Evolutionary conservation across 1,284 basidiomycete genomes (phyloP).

Genomic region (Tilletia setariae): DNA sequence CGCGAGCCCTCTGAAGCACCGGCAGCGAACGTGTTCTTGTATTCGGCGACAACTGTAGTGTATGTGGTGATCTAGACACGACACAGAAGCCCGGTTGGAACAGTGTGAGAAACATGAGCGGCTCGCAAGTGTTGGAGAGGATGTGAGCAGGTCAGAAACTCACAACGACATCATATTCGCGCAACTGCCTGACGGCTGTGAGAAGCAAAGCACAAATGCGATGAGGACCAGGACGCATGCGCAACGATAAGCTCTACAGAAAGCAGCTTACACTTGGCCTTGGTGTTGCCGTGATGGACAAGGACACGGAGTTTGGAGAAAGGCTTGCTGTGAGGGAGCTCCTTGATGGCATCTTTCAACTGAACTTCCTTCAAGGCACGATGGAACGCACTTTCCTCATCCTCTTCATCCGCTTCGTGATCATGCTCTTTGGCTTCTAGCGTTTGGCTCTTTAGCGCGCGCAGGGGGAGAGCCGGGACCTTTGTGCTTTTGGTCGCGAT

Average conservation of each 20-base stretch:
- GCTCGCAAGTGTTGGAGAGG: not conserved
- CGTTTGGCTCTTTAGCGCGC: not conserved
- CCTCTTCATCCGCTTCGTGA: not conserved
- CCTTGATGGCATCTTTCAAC: not conserved
- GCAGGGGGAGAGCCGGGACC: constrained; percentile 24
- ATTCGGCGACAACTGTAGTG: constrained; percentile 42
- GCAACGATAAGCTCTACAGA: not conserved
- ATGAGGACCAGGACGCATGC: not conserved
- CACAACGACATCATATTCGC: constrained; percentile 41
- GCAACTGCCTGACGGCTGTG: constrained; percentile 22
- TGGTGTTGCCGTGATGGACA: constrained; percentile 45
- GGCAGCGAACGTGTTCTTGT: constrained; percentile 25
- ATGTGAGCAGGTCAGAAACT: not conserved
- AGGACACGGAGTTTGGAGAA: constrained; percentile 36
- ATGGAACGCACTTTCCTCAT: not conserved
- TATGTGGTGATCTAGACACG: constrained; percentile 40
- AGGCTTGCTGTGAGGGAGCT: constrained; percentile 5
- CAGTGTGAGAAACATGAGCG: not conserved
- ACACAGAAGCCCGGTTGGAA: not conserved
- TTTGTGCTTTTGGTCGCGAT: constrained; percentile 69
- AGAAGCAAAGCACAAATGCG: not conserved
- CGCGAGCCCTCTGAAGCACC: constrained; percentile 54
- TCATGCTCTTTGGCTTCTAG: not conserved
- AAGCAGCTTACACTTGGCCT: constrained; percentile 26
- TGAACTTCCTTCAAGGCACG: not conserved